Base-by-base conservation (phyloP, 148 eudicot species). In the Rhododendron henanense region DNA sequence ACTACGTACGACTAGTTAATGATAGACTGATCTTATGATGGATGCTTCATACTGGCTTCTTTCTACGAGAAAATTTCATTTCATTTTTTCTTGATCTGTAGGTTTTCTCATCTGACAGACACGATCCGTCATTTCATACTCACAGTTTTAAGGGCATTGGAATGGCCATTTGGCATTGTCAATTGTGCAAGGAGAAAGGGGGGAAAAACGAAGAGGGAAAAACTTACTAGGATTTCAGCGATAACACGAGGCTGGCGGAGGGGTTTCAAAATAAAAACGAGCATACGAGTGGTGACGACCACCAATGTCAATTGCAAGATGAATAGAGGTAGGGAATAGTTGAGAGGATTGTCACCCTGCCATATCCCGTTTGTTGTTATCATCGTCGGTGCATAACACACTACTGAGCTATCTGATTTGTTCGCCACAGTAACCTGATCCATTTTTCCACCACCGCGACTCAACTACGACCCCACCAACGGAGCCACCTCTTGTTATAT, bases 161-260 rank as follows among this genome's bases (percentile, higher is more conserved):
- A 23, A 82, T 23, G 33, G 45, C 33, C 23, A 18, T 83, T 65
- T 8, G 35, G 31, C 21, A 31, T 28, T 65, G 31, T 65, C 25
- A 39, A 25, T 31, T 67, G 65, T n/a, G 5, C 31, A 44, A 50
- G 18, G 13, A 53, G 39, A 21, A 59, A n/a, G 13, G 28, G 8
- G 18, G 2, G 4, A 5, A 31, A 13, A 71, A 13, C 2, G 0
- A 4, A 13, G 21, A 33, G 31, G 44, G 28, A 21, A 50, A 23
- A 37, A 90, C 95, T 89, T 87, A 93, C 98, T 65, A 95, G 88
- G 63, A 95, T 95, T 87, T 95, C 98, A 50, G 98, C 93, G 10
- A 95, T 86, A 59, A 95, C 96, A 63, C 95, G 96, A 39, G 98
- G 96, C 85, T 94, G 96, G 7, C 96, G 94, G 84, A 95, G 87